A percentile compares a stretch with the other conserved stretches of the same genome.
These are phyloP conservation scores for Saturnispora bothae DNA, from an alignment of 805 yeast species.

Conservation along the genomic window DNA sequence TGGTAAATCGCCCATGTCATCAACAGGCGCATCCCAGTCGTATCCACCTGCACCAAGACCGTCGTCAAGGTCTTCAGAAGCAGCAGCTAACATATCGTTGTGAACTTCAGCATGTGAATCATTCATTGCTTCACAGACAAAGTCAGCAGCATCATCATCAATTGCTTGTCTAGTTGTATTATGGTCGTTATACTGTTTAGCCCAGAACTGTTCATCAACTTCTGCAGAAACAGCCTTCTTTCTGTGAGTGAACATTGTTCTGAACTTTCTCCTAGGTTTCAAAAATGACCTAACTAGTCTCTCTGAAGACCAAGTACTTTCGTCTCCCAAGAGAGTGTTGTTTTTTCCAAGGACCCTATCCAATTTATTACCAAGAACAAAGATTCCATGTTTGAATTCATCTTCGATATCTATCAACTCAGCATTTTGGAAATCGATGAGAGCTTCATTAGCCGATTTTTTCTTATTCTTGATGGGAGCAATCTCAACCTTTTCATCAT, in stretches of 20 bases:
- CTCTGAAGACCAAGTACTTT: conserved; percentile 53
- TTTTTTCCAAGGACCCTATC: background rate
- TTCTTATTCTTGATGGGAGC: too few relatives aligned
- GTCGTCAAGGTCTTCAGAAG: conserved; percentile 6
- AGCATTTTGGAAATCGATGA: too few relatives aligned
- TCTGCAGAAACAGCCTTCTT: conserved; percentile 8
- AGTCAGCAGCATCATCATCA: conserved; percentile 14
- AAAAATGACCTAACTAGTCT: conserved; percentile 56
- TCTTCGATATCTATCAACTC: too few relatives aligned
- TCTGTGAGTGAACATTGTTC: conserved; percentile 13
- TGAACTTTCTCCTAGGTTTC: conserved; percentile 39
- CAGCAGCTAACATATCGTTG: conserved; percentile 24
- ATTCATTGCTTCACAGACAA: too few relatives aligned
- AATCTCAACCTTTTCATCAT: too few relatives aligned
- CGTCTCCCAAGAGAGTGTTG: conserved; percentile 22
- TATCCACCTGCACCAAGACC: conserved; percentile 11
- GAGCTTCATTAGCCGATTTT: too few relatives aligned
- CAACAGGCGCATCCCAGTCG: conserved; percentile 12
- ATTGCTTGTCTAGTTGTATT: conserved; percentile 23
- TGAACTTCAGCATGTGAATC: too few relatives aligned
- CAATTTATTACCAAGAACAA: too few relatives aligned
- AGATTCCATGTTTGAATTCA: too few relatives aligned
- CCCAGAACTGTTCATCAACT: conserved; percentile 67
- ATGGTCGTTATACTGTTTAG: conserved; percentile 38
- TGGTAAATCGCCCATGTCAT: too few relatives aligned